Conservation (phyloP, 305 asterid species). For the Caryopteris hybrid region DNA sequence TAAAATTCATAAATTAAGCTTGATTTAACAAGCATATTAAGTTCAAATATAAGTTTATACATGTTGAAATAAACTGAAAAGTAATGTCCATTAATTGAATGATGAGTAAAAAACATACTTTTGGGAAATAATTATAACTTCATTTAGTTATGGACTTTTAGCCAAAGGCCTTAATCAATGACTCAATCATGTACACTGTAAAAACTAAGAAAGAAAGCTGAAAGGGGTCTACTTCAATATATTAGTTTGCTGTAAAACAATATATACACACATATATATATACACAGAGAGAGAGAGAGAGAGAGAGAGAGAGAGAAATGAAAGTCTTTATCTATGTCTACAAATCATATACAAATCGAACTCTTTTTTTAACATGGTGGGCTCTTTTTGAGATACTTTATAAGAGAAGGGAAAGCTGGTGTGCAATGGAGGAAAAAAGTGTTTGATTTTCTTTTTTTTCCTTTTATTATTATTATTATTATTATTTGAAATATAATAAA, state of each 20-base stretch:
- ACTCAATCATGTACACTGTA: conserved; percentile 68
- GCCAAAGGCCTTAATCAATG: conserved; percentile 53
- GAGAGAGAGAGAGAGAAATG: too few species aligned
- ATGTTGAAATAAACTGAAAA: background rate
- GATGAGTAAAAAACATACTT: too few species aligned
- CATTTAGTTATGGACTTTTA: conserved; percentile 13
- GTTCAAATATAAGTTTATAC: too few species aligned
- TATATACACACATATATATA: too few species aligned
- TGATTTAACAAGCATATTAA: too few species aligned
- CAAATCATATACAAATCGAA: conserved; percentile 47
- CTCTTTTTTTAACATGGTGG: conserved; percentile 42
- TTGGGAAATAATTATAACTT: conserved; percentile 4
- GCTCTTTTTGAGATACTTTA: conserved; percentile 47
- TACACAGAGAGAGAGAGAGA: too few species aligned
- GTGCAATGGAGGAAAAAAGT: conserved; percentile 31
- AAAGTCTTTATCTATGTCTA: conserved; percentile 26
- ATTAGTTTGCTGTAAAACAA: too few species aligned
- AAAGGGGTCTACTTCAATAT: conserved; percentile 31
- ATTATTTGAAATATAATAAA: background rate
- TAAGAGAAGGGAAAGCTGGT: conserved; percentile 37
- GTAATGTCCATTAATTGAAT: too few species aligned
- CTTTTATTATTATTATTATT: background rate
- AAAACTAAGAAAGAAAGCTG: conserved; percentile 27
- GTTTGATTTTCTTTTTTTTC: background rate
- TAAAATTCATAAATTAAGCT: too few species aligned